Evolutionary conservation across 139 green algal genomes (phyloP), one percentile per base, ranked within the genome.

Genomic region (Coelastrella sp.): DNA sequence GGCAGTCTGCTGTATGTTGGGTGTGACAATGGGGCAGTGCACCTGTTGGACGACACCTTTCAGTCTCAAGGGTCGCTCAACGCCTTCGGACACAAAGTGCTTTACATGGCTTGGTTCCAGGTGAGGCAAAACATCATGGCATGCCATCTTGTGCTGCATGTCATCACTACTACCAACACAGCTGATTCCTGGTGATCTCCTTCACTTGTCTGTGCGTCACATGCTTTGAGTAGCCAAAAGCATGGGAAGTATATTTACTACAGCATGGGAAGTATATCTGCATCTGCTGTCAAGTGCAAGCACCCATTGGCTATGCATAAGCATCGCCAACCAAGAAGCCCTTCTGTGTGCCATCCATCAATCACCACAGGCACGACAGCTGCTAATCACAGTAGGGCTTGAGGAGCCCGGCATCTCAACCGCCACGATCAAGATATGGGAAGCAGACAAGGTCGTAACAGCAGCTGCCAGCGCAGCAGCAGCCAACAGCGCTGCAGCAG

Each of bases 401-500:
- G 93, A 96, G 88, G 95, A 95, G 83, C 93, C 94, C 2, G 95
- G 95, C 59, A 91, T 92, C 32, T 93, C 88, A 20, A 92, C 91
- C 66, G 85, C 95, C 22, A 93, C 89, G 16, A 58, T 96, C 58
- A 96, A 96, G 76, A 32, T 96, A 6, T 96, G 95, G 95, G 88
- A 94, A 0, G 61, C 73, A 11, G 88, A 91, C 4, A 76, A 78
- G 60, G 77, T 83, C 8, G 19, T 56, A 66, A 22, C 84, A 56
- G 65, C 65, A 57, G 57, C 71, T 16, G 57, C 89, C 75, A 59
- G 64, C 7, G 64, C 83, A 73, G 56, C 81, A 57, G 76, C 75
- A 76, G 71, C 87, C 5, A 86, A 22, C 75, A 76, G 83, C 68
- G 66, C 80, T 5, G 73, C 80, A 14, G 23, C 74, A 17, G 73